Evolutionary conservation across 2,329 filamentous ascomycete species (phyloP), one percentile per base, ranked within the genome.

Genomic region (Phyllosticta ampelicida): DNA sequence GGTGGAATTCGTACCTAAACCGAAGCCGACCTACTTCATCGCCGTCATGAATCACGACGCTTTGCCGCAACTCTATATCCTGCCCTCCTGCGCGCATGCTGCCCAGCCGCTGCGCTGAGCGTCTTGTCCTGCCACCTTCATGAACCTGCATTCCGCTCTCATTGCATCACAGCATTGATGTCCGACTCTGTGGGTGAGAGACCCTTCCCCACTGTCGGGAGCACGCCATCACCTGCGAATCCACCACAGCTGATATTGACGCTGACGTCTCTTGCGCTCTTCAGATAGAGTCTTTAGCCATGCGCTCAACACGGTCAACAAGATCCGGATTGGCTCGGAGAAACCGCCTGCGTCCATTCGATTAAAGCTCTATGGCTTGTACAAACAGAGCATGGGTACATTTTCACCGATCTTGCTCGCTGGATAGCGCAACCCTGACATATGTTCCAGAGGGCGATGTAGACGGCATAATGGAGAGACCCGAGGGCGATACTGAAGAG

Each of bases 261-360:
- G n/a, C 36, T 44, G 13, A 44, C 16, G 36, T 16, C 26, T 28
- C 6, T 26, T 30, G 9, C 26, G 5, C 21, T 8, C 18, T 29
- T n/a, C 54, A 97, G 94, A 99, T 77, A 87, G 94, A 75, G 94
- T 99, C 70, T 99, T 99, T 74, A 92, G 95, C 72, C 92, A 99
- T 83, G 94, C 94, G 64, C 87, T 99, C 74, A 96, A 96, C 76
- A 97, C 94, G 21, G 92, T 99, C 67, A 96, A 96, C 75, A 95
- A 95, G 75, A 95, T 99, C 66, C 92, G 94, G 69, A 96, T 91
- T 18, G 92, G 94, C 62, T 90, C 90, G 55, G 85, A 89, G 62
- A 87, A 94, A 62, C 94, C 94, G 51, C 94, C 94, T 53, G 83
- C 90, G 1, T 78, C 81, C 61, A 91, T 95, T 68, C 86, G 94